Base-by-base conservation (phyloP, 140 eudicot genomes). In the Ambrosia hybrid region DNA sequence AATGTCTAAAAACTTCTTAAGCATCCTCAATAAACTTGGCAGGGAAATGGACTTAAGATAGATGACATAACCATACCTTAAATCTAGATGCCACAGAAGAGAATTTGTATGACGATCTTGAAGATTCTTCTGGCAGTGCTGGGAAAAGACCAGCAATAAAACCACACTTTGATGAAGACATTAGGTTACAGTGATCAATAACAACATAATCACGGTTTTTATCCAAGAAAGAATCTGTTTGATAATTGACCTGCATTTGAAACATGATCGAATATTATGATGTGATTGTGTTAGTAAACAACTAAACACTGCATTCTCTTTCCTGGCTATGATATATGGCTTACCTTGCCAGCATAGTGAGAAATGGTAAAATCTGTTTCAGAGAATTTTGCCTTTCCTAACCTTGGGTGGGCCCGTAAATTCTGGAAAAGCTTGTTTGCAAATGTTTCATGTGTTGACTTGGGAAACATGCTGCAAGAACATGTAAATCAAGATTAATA, bases 261-360 rank as follows among this genome's bases (percentile, higher is more conserved):
- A 37, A 13, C 52, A 61, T 48, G 38, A 49, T 53, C n/a, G 60
- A 83, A 49, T 65, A 68, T 72, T 34, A 65, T 39, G 4, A 15
- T 41, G 49, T 36, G 72, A 16, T 63, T 66, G 34, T 66, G 53
- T 62, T 34, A 65, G 49, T 52, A 55, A 39, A 41, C 46, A 39
- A 41, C 46, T 41, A 41, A 41, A 74, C 63, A 63, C 58, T 43
- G 65, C 52, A n/a, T n/a, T n/a, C n/a, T 37, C 45, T 17, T 51
- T 34, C 70, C 37, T 10, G 57, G 37, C 58, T 49, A 75, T 34
- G 38, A 51, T 13, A 4, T 51, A 74, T 43, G 53, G 80, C 85
- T 79, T 88, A 78, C 99, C 92, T 94, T 91, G 78, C 99, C 99
- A 76, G 99, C 99, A 80, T 94, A 94, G 82, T 94, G 99, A 71